Base-by-base conservation (phyloP, 352 stramenopile genomes). In the Globisporangium lucens region DNA sequence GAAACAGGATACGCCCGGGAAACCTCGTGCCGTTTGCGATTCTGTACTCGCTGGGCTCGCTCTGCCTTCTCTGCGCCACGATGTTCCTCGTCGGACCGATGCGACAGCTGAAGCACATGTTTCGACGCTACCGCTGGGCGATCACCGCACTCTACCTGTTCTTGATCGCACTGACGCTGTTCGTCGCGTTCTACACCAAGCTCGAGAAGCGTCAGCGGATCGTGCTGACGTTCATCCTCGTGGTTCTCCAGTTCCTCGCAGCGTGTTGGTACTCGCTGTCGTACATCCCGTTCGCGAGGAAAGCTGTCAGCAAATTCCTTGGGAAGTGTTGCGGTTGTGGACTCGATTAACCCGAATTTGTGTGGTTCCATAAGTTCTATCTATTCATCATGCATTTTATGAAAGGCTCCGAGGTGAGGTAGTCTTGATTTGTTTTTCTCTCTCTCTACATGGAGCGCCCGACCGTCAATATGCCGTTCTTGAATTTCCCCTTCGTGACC, bases 281-380 rank as follows among this genome's bases (percentile, higher is more conserved):
- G 12, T 95, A 93, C 69, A 93, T 96, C 62, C 89, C 89, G 15
- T 95, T 86, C 70, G 87, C 81, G 35, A 65, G 84, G 56, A 73
- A 91, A 60, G 67, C 62, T 33, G 63, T 75, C 9, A 56, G 17
- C 36, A 72, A 65, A 30, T 46, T 56, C 29, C 17, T 68, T 46
- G 30, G 65, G 4, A 65, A 65, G 29, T 46, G 38, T n/a, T 68
- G 65, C 33, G 57, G 64, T 10, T 35, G 56, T n/a, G 22, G 13
- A 27, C 38, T 29, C 20, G 24, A 33, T 7, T 52, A 47, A 7
- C 13, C 7, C 38, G 38, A 46, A 59, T n/a, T 4, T 27, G 4
- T 12, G 17, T 51, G 35, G 17, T 47, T 63, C 53, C 53, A 41
- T 41, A n/a, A 33, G 38, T 46, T 60, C 29, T 66, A 51, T 57